Percentiles rank a stretch among this genome's conserved stretches.
These are phyloP conservation scores for Phytophthora citrophthora DNA, from an alignment of 352 stramenopile genomes.

Conservation along the genomic window DNA sequence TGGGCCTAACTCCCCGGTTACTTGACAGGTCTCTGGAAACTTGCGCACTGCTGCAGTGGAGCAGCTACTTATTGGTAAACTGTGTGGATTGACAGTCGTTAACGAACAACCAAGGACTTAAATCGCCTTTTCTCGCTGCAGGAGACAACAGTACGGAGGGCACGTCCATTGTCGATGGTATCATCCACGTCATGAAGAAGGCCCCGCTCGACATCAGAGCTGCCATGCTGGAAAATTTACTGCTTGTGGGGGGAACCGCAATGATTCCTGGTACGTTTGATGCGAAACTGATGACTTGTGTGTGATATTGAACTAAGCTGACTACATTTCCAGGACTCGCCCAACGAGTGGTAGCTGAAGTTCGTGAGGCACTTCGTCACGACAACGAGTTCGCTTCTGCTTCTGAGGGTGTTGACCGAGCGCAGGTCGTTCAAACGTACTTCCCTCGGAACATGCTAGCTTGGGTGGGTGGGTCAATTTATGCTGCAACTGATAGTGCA, in stretches of 20 bases:
- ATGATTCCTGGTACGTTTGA: constrained; percentile 73
- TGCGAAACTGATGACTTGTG: neutral
- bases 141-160: constrained; percentile 45
- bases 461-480: constrained; percentile 84
- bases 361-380: constrained; percentile 41
- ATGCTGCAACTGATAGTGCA: constrained; percentile 64
- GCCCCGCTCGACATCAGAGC: constrained; percentile 68
- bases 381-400: constrained; percentile 50
- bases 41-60: constrained; percentile 52
- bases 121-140: neutral
- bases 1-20: neutral
- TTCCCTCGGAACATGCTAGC: constrained; percentile 80
- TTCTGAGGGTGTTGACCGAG: constrained; percentile 36
- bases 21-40: constrained; percentile 42
- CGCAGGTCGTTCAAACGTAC: constrained; percentile 48
- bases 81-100: neutral
- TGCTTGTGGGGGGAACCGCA: constrained; percentile 72
- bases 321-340: constrained; percentile 50
- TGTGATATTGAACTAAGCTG: neutral
- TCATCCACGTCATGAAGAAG: constrained; percentile 63
- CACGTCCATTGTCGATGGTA: constrained; percentile 58
- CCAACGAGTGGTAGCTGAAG: constrained; percentile 54
- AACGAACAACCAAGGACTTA: neutral
- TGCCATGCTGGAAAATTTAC: constrained; percentile 74
- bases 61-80: constrained; percentile 54